Conservation (phyloP, 371 early-diverging fungal species). For the Mucor circinelloides region DNA sequence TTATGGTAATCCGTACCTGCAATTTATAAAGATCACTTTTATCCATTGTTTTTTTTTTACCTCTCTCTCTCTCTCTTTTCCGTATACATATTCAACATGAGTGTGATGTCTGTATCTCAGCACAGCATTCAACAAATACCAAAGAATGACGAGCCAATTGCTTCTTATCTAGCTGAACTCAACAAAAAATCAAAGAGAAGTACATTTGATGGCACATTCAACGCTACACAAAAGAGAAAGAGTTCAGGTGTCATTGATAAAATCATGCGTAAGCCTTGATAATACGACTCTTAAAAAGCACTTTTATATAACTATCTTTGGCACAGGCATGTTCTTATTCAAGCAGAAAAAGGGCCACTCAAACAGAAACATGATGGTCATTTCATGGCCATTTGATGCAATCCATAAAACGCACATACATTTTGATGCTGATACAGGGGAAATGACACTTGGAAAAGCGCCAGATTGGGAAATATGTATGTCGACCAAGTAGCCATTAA, state of each 20-base stretch:
- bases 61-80: background rate
- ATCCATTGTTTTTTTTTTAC: background rate
- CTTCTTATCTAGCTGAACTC: slow-evolving; percentile 9
- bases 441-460: slow-evolving; percentile 20
- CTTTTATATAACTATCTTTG: background rate
- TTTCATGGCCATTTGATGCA: slow-evolving; percentile 30
- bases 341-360: background rate
- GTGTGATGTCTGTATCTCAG: slow-evolving; percentile 1
- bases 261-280: background rate
- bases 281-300: too few species aligned
- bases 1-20: background rate
- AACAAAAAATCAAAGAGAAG: slow-evolving; percentile 2
- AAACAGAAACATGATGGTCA: slow-evolving; percentile 10
- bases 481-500: background rate
- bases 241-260: slow-evolving; percentile 10
- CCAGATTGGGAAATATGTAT: slow-evolving; percentile 20
- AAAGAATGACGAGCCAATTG: slow-evolving; percentile 16
- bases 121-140: background rate
- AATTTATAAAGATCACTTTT: background rate
- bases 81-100: background rate
- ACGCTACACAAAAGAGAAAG: background rate
- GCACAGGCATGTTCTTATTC: background rate
- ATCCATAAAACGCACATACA: slow-evolving; percentile 31
- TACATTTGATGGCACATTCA: background rate
- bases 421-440: slow-evolving; percentile 20